Evolutionary conservation across 768 basidiomycete genomes (phyloP).

Genomic region (Boletus edulis): DNA sequence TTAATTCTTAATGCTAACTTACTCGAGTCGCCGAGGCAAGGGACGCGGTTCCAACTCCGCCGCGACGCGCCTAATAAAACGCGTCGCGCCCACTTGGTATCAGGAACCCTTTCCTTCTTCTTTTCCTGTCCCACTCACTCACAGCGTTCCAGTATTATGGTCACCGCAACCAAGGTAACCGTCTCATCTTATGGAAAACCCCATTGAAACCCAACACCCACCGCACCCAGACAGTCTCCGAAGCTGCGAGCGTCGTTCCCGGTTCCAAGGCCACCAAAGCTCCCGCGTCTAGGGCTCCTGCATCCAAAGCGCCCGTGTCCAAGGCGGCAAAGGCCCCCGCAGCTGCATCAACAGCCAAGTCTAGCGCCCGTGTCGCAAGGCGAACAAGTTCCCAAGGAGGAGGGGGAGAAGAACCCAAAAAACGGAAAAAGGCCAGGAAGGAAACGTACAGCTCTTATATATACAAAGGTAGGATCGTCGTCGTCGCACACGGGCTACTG

Average conservation of each 20-base stretch:
- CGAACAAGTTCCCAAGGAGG: constrained; percentile 8
- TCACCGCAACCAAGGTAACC: background rate
- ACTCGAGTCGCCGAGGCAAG: too few species aligned
- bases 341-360: constrained; percentile 31
- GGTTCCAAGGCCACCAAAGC: constrained; percentile 31
- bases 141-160: background rate
- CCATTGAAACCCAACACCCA: too few species aligned
- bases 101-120: background rate
- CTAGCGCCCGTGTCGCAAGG: constrained; percentile 29
- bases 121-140: too few species aligned
- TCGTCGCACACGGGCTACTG: background rate
- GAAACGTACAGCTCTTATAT: constrained; percentile 67
- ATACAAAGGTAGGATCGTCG: constrained; percentile 44
- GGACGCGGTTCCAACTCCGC: constrained; percentile 10
- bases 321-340: constrained; percentile 54
- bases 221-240: background rate
- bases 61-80: constrained; percentile 15
- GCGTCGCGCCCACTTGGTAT: constrained; percentile 6
- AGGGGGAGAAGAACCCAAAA: constrained; percentile 45
- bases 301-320: constrained; percentile 29
- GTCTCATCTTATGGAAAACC: background rate
- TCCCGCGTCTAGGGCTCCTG: too few species aligned
- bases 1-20: too few species aligned
- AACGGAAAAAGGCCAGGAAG: constrained; percentile 54
- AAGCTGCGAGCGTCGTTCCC: constrained; percentile 16